These are phyloP conservation scores for Flaveria ramosissima DNA, from an alignment of 129 eudicot genomes.

Conservation along the genomic window DNA sequence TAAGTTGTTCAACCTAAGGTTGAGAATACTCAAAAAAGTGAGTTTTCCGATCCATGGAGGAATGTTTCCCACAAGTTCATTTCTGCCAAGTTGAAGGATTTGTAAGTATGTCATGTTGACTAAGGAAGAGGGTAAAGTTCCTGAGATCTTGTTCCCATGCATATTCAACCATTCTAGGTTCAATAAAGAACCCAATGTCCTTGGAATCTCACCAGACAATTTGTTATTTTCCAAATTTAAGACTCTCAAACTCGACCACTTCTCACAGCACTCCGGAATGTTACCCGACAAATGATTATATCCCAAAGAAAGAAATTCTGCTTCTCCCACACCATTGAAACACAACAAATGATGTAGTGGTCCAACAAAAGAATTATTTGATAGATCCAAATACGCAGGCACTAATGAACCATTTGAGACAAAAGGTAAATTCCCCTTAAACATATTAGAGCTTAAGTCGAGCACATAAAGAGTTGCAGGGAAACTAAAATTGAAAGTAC, in stretches of 20 bases:
- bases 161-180: background rate
- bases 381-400: background rate
- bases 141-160: constrained; percentile 17
- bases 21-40: background rate
- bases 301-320: background rate
- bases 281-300: background rate
- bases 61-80: constrained; percentile 26
- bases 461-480: background rate
- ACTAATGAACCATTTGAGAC: background rate
- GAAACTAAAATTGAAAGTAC: background rate
- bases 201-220: constrained; percentile 1
- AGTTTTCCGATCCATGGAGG: constrained; percentile 22
- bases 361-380: background rate
- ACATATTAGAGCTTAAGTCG: background rate
- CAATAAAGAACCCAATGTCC: background rate
- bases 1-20: background rate
- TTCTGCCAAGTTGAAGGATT: constrained; percentile 21
- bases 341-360: background rate
- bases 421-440: background rate
- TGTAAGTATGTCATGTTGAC: background rate
- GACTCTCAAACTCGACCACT: background rate
- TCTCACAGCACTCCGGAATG: constrained; percentile 2
- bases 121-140: constrained; percentile 12
- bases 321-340: background rate
- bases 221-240: background rate